These are phyloP conservation scores for Pythium guiyangense DNA, from an alignment of 352 stramenopile species.

Conservation along the genomic window DNA sequence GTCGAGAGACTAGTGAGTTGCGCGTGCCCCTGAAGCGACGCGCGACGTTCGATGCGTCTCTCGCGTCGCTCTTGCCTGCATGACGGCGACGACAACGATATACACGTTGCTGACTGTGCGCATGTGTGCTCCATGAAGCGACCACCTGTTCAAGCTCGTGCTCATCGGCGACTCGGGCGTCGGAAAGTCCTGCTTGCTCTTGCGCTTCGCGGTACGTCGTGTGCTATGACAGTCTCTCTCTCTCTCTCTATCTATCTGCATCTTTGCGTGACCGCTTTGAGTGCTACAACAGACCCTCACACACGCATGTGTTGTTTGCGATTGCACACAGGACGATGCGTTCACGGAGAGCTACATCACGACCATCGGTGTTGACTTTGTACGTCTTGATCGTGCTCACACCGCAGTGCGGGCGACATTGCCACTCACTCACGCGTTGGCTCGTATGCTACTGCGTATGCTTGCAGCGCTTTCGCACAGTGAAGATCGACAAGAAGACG, in stretches of 20 bases:
- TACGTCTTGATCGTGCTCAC: conserved; percentile 29
- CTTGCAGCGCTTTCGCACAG: conserved; percentile 90
- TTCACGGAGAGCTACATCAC: conserved; percentile 98
- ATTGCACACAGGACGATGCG: conserved; percentile 84
- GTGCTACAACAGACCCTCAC: background rate
- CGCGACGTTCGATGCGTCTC: conserved; percentile 9
- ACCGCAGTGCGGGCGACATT: too few relatives aligned
- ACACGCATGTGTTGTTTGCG: background rate
- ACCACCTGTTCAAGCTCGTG: conserved; percentile 98
- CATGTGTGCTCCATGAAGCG: conserved; percentile 28
- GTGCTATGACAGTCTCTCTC: conserved; percentile 5
- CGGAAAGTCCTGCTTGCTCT: conserved; percentile 97
- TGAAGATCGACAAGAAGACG: conserved; percentile 99
- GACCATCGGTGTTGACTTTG: conserved; percentile 94
- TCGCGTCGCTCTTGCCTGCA: conserved; percentile 5
- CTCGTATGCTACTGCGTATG: conserved; percentile 1
- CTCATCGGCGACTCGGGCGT: conserved; percentile 98
- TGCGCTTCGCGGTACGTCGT: conserved; percentile 91
- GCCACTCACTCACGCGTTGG: too few relatives aligned
- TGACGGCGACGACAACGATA: background rate
- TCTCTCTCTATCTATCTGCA: too few relatives aligned
- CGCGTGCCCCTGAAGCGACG: conserved; percentile 4
- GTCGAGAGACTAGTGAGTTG: conserved; percentile 75
- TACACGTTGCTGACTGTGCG: too few relatives aligned
- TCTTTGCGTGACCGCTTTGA: too few relatives aligned